Conservation (phyloP, 768 basidiomycete species). For the Russula foetens region DNA sequence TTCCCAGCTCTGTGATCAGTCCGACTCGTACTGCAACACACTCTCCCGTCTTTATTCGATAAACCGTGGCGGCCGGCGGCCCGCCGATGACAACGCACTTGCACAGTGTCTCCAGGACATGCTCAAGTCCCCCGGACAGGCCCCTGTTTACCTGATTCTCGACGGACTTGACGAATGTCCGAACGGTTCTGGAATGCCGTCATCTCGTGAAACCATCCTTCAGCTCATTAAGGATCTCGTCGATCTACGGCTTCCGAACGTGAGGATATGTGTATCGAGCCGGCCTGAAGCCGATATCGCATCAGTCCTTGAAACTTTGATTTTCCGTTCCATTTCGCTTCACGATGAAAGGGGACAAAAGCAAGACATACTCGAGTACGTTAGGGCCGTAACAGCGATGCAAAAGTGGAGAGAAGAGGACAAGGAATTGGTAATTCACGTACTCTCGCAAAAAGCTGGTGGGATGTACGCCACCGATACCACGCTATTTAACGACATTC, state of each 20-base stretch:
- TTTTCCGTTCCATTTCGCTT: background rate
- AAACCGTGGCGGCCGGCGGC: conserved; percentile 24
- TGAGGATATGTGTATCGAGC: background rate
- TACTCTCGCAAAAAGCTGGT: too few species aligned
- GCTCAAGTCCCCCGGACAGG: too few species aligned
- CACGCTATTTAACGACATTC: too few species aligned
- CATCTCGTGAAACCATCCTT: background rate
- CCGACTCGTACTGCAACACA: background rate
- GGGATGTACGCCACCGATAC: too few species aligned
- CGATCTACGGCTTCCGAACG: background rate
- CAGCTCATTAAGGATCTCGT: background rate
- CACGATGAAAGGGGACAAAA: too few species aligned
- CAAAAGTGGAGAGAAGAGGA: background rate
- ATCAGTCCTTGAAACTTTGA: background rate
- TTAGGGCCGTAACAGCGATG: background rate
- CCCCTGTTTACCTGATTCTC: too few species aligned
- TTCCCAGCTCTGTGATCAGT: background rate
- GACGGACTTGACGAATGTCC: background rate
- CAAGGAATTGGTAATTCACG: background rate
- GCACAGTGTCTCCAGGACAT: too few species aligned
- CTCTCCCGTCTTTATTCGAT: background rate
- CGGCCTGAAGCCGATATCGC: background rate
- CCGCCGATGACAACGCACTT: background rate
- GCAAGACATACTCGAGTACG: too few species aligned
- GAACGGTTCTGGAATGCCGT: background rate